Evolutionary conservation across 176 grass and related monocot species (phyloP), one percentile per base, ranked within the genome.

Genomic region (Carex pumila): DNA sequence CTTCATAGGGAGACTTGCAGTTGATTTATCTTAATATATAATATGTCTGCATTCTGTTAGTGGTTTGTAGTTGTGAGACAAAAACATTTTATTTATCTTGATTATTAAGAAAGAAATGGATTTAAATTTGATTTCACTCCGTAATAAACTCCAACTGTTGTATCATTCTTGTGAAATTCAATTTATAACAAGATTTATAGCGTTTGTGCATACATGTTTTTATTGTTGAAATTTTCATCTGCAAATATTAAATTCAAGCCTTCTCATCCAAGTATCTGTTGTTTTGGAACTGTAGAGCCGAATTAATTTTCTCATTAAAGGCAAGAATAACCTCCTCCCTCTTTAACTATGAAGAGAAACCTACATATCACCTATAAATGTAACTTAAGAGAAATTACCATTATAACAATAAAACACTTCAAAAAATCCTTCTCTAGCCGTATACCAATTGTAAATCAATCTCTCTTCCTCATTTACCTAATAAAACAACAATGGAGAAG

Each of bases 401-500:
- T 21, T 45, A 39, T 61, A 43, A 5, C 31, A 63, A 60, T 64
- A 82, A 8, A 43, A 82, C 47, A 50, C 54, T 63, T 22, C 57
- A 12, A 18, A 64, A 64, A 45, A 43, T 43, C 39, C 39, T 6
- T 43, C 39, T 43, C 39, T 43, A 43, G 4, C 6, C 5, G 39
- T 43, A 78, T 57, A 79, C 30, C 12, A 57, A 56, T n/a, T 19
- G 22, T 12, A 79, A 56, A 58, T 56, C 50, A 22, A 47, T 7
- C 12, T 66, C 63, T 66, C 65, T 67, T 36, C 5, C 47, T 12
- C 9, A 13, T 7, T 78, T 9, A 29, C 15, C 12, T 6, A 3
- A 52, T 43, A 6, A 80, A 65, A 79, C 64, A 83, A 73, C 50
- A 56, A 91, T 92, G 89, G 89, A 86, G 55, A 93, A 87, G 78